phyloP scores from a whole-genome alignment of 192 early-diverging fungal species.

The Coemansia sp. region DNA sequence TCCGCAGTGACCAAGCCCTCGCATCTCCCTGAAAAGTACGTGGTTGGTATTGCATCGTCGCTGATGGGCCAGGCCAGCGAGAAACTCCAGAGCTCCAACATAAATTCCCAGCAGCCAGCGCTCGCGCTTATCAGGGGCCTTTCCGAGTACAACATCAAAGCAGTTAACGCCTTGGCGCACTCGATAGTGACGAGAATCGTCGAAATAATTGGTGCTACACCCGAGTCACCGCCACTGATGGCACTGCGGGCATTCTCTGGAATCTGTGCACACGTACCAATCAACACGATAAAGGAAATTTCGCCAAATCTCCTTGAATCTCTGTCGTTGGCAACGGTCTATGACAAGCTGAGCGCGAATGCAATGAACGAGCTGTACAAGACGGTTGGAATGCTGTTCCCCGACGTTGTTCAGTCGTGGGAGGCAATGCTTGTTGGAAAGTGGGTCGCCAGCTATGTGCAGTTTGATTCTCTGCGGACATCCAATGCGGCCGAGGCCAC shows the following conservation, averaged over 20 bases:
- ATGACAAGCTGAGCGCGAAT: slow-evolving; percentile 20
- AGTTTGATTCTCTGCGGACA: slow-evolving; percentile 16
- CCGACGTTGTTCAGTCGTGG: slow-evolving; percentile 19
- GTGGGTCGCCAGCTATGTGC: slow-evolving; percentile 18
- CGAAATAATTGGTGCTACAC: slow-evolving; percentile 21
- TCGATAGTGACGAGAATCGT: slow-evolving; percentile 18
- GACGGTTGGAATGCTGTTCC: slow-evolving; percentile 23
- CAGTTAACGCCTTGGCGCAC: slow-evolving; percentile 7
- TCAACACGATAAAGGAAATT: slow-evolving; percentile 4
- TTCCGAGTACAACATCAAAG: slow-evolving; percentile 21
- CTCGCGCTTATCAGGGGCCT: slow-evolving; percentile 27
- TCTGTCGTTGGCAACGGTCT: slow-evolving; percentile 27
- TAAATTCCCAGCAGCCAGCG: slow-evolving; percentile 7
- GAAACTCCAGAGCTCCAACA: slow-evolving; percentile 6
- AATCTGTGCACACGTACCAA: slow-evolving; percentile 28
- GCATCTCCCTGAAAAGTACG: slow-evolving; percentile 13
- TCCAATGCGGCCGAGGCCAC: slow-evolving; percentile 14
- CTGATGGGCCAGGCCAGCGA: slow-evolving; percentile 6
- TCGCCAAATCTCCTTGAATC: slow-evolving; percentile 12
- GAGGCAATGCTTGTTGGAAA: slow-evolving; percentile 9
- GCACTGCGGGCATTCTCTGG: slow-evolving; percentile 35
- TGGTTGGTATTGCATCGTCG: slow-evolving; percentile 12
- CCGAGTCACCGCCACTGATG: slow-evolving; percentile 26
- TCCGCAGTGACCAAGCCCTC: slow-evolving; percentile 20
- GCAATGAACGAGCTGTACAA: slow-evolving; percentile 30